phyloP scores from a whole-genome alignment of 2,329 filamentous ascomycete genomes.

The Trichoderma polysporum region DNA sequence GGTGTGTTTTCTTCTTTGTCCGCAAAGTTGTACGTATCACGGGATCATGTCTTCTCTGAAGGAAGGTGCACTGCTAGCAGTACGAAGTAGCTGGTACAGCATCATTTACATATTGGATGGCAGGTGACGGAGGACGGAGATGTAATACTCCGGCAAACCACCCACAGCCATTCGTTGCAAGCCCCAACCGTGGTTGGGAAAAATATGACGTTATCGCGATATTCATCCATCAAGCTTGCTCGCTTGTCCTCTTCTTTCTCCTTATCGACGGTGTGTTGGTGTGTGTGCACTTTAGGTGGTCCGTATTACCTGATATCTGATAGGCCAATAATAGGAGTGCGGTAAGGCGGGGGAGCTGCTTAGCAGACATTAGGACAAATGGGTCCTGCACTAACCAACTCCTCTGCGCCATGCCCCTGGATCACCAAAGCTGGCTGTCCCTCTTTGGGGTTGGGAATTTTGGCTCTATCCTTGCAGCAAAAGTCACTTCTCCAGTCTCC shows the following conservation, averaged over 20 bases:
- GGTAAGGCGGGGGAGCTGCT: background rate
- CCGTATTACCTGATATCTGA: background rate
- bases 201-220: no score
- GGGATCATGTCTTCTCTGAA: no score
- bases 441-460: slow-evolving; percentile 5
- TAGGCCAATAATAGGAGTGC: background rate
- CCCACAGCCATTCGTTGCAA: background rate
- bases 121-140: background rate
- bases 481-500: background rate
- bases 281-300: background rate
- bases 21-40: background rate
- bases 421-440: background rate
- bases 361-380: background rate
- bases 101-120: background rate
- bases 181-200: no score
- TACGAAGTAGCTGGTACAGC: no score
- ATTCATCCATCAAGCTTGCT: background rate
- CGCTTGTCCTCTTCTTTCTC: background rate
- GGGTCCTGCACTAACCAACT: background rate
- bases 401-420: slow-evolving; percentile 15
- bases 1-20: background rate
- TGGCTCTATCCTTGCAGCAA: background rate
- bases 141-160: background rate
- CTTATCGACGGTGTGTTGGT: background rate
- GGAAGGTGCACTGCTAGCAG: background rate